These are phyloP conservation scores for Thalassiosira hispida DNA, from an alignment of 352 stramenopile genomes.

Conservation along the genomic window DNA sequence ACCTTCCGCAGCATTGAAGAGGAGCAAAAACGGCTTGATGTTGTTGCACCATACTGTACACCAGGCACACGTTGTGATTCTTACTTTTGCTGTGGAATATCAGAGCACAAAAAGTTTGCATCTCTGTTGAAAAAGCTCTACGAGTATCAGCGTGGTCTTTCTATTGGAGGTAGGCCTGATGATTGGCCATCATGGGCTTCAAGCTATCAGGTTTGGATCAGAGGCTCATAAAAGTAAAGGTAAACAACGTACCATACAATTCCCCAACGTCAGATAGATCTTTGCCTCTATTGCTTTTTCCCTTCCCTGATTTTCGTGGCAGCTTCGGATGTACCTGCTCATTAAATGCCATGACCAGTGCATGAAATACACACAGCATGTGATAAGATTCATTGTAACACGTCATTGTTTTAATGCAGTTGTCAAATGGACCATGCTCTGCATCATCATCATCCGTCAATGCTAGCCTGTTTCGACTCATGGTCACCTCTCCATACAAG, in stretches of 20 bases:
- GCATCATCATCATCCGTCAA: background rate
- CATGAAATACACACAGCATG: constrained; percentile 16
- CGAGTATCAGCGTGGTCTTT: too few species aligned
- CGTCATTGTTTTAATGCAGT: background rate
- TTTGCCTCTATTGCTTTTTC: background rate
- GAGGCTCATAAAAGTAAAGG: too few species aligned
- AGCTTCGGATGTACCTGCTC: background rate
- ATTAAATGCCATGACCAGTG: background rate
- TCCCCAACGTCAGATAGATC: background rate
- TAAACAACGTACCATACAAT: background rate
- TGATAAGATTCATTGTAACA: background rate
- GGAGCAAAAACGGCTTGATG: too few species aligned
- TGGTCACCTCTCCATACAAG: background rate
- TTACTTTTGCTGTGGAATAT: too few species aligned
- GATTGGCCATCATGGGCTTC: too few species aligned
- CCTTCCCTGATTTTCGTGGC: background rate
- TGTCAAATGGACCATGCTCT: background rate
- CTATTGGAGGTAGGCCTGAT: too few species aligned
- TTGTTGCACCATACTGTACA: too few species aligned
- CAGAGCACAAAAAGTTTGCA: too few species aligned
- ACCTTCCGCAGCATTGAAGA: too few species aligned
- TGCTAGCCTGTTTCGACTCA: background rate
- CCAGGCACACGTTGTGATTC: too few species aligned
- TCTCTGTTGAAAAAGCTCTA: too few species aligned
- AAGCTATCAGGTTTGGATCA: background rate